These are phyloP conservation scores for Monoraphidium neglectum DNA, from an alignment of 139 green algal genomes.

Conservation along the genomic window DNA sequence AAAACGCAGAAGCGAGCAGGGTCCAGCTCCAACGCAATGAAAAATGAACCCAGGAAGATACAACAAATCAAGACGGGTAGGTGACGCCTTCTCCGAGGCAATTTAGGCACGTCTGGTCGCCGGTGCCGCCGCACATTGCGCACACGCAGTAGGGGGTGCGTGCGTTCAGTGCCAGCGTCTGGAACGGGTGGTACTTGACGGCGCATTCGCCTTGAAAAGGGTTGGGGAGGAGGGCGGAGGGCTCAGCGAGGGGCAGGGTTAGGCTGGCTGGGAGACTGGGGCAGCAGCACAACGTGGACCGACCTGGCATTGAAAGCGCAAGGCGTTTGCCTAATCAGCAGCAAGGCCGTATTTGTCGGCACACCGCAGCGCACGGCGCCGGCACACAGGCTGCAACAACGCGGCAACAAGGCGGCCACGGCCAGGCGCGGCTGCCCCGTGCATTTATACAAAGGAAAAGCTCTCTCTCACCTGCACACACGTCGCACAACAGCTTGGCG, in stretches of 20 bases:
- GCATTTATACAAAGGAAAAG: too few relatives aligned
- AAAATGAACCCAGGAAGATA: background rate
- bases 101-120: slow-evolving; percentile 53
- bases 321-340: background rate
- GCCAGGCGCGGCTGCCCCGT: background rate
- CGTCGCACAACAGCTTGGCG: slow-evolving; percentile 35
- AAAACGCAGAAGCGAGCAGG: background rate
- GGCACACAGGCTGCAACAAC: background rate
- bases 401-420: background rate
- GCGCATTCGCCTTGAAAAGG: slow-evolving; percentile 25
- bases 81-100: slow-evolving; percentile 34
- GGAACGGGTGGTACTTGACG: slow-evolving; percentile 33
- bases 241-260: background rate
- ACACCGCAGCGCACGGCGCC: background rate
- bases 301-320: background rate
- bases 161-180: slow-evolving; percentile 11
- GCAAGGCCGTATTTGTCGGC: background rate
- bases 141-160: slow-evolving; percentile 38
- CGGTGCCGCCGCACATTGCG: slow-evolving; percentile 47
- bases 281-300: background rate
- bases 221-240: slow-evolving; percentile 2
- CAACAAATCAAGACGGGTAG: background rate
- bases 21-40: background rate
- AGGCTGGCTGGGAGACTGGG: background rate
- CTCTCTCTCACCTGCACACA: slow-evolving; percentile 55